A percentile compares a stretch with the other conserved stretches of the same genome.
phyloP scores from a whole-genome alignment of 1,284 basidiomycete genomes.

The Butyriboletus appendiculatus region DNA sequence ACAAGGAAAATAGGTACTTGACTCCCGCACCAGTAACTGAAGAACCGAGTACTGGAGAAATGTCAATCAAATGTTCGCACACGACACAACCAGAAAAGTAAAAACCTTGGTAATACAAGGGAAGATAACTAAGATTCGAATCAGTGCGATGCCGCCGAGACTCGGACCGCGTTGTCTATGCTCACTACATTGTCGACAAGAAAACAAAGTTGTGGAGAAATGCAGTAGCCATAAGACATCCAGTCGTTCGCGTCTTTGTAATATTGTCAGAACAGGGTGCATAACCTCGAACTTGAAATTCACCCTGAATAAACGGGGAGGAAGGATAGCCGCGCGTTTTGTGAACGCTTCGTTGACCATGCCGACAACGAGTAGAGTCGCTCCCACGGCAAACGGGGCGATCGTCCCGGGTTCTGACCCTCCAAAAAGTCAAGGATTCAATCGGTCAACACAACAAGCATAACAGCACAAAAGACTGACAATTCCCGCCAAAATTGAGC shows the following conservation, averaged over 20 bases:
- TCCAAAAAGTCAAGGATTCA: constrained; percentile 10
- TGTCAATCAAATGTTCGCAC: neutral
- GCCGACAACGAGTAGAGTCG: constrained; percentile 54
- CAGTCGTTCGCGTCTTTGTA: constrained; percentile 67
- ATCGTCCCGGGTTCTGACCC: constrained; percentile 58
- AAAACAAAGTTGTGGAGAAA: constrained; percentile 71
- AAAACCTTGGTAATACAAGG: constrained; percentile 23
- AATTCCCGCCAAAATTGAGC: constrained; percentile 70
- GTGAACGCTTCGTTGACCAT: constrained; percentile 71
- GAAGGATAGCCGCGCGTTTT: constrained; percentile 76
- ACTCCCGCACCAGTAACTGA: constrained; percentile 16
- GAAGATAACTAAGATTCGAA: constrained; percentile 18
- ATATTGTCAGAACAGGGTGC: neutral
- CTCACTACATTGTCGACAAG: constrained; percentile 42
- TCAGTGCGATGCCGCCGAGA: constrained; percentile 10
- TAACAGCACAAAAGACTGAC: constrained; percentile 39
- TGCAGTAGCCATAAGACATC: constrained; percentile 57
- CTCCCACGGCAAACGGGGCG: constrained; percentile 67
- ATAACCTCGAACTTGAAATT: constrained; percentile 2
- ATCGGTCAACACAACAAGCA: neutral
- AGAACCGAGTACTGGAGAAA: constrained; percentile 9
- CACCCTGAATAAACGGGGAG: constrained; percentile 77
- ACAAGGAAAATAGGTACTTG: constrained; percentile 5
- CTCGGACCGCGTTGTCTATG: neutral
- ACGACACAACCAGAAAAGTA: neutral